phyloP scores from a whole-genome alignment of 331 rosid species.

The Malus hybrid region DNA sequence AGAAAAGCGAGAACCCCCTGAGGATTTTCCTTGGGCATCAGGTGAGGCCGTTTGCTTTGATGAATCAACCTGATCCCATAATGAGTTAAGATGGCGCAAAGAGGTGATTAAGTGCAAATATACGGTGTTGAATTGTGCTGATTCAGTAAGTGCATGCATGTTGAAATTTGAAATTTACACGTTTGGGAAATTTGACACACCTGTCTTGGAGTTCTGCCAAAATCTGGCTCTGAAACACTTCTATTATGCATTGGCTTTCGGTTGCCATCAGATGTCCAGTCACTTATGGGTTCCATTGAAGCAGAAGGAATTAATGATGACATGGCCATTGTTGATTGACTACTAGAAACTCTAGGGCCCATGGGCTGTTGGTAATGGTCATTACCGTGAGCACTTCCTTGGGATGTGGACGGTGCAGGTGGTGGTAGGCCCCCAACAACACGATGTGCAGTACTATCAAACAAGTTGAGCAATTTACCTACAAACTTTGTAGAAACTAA shows the following conservation, averaged over 20 bases:
- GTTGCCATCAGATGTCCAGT: slow-evolving; percentile 56
- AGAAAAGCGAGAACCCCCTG: slow-evolving; percentile 68
- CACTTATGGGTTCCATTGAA: slow-evolving; percentile 80
- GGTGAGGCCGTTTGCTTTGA: slow-evolving; percentile 47
- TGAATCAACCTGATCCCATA: slow-evolving; percentile 26
- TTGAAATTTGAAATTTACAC: background rate
- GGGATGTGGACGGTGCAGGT: slow-evolving; percentile 65
- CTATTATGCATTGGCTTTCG: slow-evolving; percentile 61
- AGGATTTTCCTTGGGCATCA: slow-evolving; percentile 52
- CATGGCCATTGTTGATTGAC: slow-evolving; percentile 92
- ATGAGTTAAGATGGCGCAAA: slow-evolving; percentile 10
- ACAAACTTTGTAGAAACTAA: slow-evolving; percentile 77
- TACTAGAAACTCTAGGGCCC: slow-evolving; percentile 55
- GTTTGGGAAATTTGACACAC: slow-evolving; percentile 33
- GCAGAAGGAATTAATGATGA: slow-evolving; percentile 80
- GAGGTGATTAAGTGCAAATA: background rate
- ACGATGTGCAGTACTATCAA: slow-evolving; percentile 90
- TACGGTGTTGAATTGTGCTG: background rate
- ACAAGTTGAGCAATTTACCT: slow-evolving; percentile 78
- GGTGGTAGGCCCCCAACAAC: slow-evolving; percentile 85
- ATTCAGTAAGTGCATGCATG: background rate
- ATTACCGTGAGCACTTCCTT: slow-evolving; percentile 37
- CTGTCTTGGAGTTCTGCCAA: slow-evolving; percentile 86
- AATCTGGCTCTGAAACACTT: slow-evolving; percentile 94
- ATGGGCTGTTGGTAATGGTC: slow-evolving; percentile 46